These are phyloP conservation scores for Lizonia empirigonia DNA, from an alignment of 2,329 filamentous ascomycete species.

Conservation along the genomic window DNA sequence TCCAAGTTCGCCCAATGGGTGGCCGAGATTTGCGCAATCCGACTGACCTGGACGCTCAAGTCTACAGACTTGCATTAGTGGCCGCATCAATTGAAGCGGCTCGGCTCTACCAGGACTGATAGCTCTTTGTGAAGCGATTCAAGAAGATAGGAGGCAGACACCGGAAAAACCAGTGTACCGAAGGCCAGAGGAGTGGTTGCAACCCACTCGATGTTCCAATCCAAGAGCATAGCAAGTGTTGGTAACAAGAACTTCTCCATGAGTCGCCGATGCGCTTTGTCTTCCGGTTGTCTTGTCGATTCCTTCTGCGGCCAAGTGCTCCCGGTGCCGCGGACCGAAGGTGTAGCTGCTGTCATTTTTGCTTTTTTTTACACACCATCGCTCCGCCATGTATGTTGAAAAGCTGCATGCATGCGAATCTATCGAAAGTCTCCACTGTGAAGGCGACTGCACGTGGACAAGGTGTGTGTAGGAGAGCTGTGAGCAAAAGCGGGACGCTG, in stretches of 20 bases:
- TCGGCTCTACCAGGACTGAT: background rate
- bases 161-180: too few species aligned
- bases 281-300: background rate
- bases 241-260: background rate
- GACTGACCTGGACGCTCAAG: background rate
- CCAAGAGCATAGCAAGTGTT: background rate
- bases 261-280: background rate
- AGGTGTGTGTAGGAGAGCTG: background rate
- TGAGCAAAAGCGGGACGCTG: background rate
- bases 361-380: constrained; percentile 8
- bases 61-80: background rate
- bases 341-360: constrained; percentile 6
- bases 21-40: background rate
- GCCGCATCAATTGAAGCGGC: background rate
- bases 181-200: constrained; percentile 1
- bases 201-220: background rate
- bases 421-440: constrained; percentile 1
- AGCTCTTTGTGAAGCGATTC: background rate
- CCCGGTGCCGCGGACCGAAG: background rate
- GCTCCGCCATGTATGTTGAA: background rate
- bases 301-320: background rate
- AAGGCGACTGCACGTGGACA: background rate
- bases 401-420: background rate
- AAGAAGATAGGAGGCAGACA: background rate
- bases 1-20: background rate